Evolutionary conservation across 1,284 basidiomycete species (phyloP).

Genomic region (Ganoderma lingzhi): DNA sequence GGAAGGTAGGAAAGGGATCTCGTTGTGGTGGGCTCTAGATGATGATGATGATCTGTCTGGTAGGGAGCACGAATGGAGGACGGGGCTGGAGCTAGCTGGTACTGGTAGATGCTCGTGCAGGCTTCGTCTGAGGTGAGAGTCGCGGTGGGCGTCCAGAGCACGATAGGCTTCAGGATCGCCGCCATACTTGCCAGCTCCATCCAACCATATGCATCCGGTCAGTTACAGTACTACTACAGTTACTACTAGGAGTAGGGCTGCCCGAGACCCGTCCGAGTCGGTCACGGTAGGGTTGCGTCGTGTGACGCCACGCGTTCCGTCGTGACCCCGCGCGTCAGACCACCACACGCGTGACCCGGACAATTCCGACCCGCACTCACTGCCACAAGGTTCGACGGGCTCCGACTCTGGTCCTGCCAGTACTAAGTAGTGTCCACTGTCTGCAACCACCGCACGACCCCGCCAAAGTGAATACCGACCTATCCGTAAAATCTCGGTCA

Average conservation of each 20-base stretch:
- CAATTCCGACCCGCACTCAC: too few relatives aligned
- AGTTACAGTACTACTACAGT: not conserved
- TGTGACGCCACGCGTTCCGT: not conserved
- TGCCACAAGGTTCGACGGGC: too few relatives aligned
- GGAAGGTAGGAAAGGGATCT: constrained; percentile 43
- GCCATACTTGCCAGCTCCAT: not conserved
- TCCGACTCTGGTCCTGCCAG: too few relatives aligned
- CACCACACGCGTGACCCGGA: not conserved
- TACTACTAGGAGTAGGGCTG: too few relatives aligned
- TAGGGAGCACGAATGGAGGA: constrained; percentile 40
- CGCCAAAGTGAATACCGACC: too few relatives aligned
- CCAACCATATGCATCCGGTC: too few relatives aligned
- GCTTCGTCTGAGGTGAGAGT: constrained; percentile 45
- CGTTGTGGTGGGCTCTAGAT: not conserved
- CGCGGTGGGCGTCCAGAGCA: constrained; percentile 37
- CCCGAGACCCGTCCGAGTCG: not conserved
- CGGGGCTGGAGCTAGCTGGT: constrained; percentile 36
- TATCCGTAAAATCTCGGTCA: too few relatives aligned
- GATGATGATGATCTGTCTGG: constrained; percentile 15
- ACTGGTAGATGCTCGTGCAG: constrained; percentile 46
- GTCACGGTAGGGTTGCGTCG: too few relatives aligned
- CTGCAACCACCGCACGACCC: too few relatives aligned
- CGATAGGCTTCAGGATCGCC: constrained; percentile 34
- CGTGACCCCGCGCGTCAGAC: not conserved
- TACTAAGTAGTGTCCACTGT: too few relatives aligned